phyloP scores from a whole-genome alignment of 2,329 filamentous ascomycete species.

The Akanthomyces muscarius region DNA sequence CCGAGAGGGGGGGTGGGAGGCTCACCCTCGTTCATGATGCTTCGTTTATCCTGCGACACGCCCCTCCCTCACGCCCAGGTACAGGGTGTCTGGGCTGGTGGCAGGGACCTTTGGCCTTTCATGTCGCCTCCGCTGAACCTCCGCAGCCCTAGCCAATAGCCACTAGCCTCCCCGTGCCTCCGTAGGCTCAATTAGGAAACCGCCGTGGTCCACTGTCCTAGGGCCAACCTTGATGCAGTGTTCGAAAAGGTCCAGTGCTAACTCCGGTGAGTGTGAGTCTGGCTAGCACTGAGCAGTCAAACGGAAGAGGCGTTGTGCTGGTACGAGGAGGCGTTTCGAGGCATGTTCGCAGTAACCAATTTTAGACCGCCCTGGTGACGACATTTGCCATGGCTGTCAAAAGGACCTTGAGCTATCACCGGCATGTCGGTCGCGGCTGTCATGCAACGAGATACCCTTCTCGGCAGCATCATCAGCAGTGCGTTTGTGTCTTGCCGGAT shows the following conservation, averaged over 20 bases:
- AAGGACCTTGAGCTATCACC: neutral
- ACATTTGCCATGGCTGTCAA: slow-evolving; percentile 4
- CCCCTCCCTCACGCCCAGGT: neutral
- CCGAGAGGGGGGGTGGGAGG: slow-evolving; percentile 7
- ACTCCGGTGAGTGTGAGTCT: slow-evolving; percentile 1
- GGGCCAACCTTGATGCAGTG: slow-evolving; percentile 6
- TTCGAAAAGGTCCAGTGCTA: slow-evolving; percentile 8
- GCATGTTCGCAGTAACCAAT: neutral
- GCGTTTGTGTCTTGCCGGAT: neutral
- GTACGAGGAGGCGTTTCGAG: slow-evolving; percentile 2
- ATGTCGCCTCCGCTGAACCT: slow-evolving; percentile 15
- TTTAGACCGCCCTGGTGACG: slow-evolving; percentile 2
- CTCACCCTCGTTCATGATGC: neutral
- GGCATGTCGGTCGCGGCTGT: neutral
- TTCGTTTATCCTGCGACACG: neutral
- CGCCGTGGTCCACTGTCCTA: slow-evolving; percentile 5
- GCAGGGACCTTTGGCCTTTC: neutral
- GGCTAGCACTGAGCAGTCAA: neutral
- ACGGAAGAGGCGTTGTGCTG: slow-evolving; percentile 2
- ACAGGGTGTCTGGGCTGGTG: neutral
- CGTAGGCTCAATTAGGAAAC: slow-evolving; percentile 8
- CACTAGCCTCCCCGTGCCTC: neutral
- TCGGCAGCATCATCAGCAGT: slow-evolving; percentile 2
- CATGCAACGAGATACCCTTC: neutral
- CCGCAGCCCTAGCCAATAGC: slow-evolving; percentile 6